These are phyloP conservation scores for Hypomyces perniciosus DNA, from an alignment of 2,329 filamentous ascomycete genomes.

Conservation along the genomic window DNA sequence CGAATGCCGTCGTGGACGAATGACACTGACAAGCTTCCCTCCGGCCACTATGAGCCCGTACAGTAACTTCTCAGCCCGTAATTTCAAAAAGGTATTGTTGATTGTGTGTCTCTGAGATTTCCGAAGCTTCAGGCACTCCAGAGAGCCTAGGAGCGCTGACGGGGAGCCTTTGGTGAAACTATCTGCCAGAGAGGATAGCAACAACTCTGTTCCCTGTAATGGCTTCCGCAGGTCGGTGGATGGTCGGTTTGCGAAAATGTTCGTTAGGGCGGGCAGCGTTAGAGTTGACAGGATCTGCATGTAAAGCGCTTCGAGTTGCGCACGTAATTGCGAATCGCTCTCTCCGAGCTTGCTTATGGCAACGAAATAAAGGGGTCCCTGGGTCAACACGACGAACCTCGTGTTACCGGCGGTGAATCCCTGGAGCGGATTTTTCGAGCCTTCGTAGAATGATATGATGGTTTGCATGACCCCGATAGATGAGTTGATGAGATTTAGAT, in stretches of 20 bases:
- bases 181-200: constrained; percentile 88
- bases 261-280: constrained; percentile 78
- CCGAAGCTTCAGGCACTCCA: constrained; percentile 88
- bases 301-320: constrained; percentile 88
- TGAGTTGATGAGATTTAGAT: constrained; percentile 80
- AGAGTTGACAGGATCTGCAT: constrained; percentile 97
- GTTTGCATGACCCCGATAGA: constrained; percentile 96
- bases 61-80: constrained; percentile 69
- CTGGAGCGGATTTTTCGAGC: constrained; percentile 66
- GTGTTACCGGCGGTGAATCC: constrained; percentile 83
- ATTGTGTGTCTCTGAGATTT: constrained; percentile 83
- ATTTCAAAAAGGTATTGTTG: constrained; percentile 79
- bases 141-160: constrained; percentile 77
- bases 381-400: constrained; percentile 77
- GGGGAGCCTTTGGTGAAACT: constrained; percentile 91
- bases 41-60: constrained; percentile 93
- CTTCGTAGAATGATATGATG: constrained; percentile 94
- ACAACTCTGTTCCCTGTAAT: constrained; percentile 81
- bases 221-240: constrained; percentile 91
- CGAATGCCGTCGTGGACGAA: constrained; percentile 89
- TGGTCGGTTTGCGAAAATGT: constrained; percentile 81
- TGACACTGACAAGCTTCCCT: constrained; percentile 87
- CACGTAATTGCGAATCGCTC: constrained; percentile 79
- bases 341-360: constrained; percentile 90
- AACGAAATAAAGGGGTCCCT: constrained; percentile 86